A percentile compares a stretch with the other conserved stretches of the same genome.
Evolutionary conservation across 75 land plant genomes (phyloP).

Genomic region (Picea glauca): DNA sequence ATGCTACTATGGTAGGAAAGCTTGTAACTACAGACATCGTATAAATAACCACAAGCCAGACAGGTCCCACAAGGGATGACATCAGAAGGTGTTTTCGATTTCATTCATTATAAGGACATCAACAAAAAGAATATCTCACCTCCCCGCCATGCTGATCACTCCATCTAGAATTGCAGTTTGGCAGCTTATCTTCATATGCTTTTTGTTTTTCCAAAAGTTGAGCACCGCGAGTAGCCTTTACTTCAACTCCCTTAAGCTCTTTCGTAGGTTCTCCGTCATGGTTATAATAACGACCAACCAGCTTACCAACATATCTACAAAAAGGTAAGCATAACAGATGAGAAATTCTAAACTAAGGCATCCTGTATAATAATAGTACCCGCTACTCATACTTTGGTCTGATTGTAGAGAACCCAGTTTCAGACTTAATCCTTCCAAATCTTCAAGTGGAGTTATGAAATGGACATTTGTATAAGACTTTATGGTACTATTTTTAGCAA

Average conservation of each 20-base stretch:
- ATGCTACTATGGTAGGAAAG: too few relatives aligned
- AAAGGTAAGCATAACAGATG: not conserved
- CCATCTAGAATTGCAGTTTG: constrained; percentile 93
- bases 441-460: not conserved
- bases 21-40: too few relatives aligned
- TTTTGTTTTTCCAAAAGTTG: constrained; percentile 72
- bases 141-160: constrained; percentile 85
- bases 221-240: constrained; percentile 69
- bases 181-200: constrained; percentile 63
- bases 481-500: not conserved
- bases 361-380: not conserved
- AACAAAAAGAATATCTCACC: constrained; percentile 34
- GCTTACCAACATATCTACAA: constrained; percentile 74
- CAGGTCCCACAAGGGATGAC: too few relatives aligned
- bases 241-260: constrained; percentile 74
- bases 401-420: not conserved
- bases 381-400: not conserved
- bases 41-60: too few relatives aligned
- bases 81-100: too few relatives aligned
- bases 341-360: not conserved
- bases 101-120: too few relatives aligned
- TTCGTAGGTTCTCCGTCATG: constrained; percentile 71
- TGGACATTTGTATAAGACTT: not conserved
- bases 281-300: constrained; percentile 90
- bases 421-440: not conserved